Evolutionary conservation across 768 basidiomycete genomes (phyloP), one percentile per base, ranked within the genome.

Genomic region (Coprinopsis cinerea): DNA sequence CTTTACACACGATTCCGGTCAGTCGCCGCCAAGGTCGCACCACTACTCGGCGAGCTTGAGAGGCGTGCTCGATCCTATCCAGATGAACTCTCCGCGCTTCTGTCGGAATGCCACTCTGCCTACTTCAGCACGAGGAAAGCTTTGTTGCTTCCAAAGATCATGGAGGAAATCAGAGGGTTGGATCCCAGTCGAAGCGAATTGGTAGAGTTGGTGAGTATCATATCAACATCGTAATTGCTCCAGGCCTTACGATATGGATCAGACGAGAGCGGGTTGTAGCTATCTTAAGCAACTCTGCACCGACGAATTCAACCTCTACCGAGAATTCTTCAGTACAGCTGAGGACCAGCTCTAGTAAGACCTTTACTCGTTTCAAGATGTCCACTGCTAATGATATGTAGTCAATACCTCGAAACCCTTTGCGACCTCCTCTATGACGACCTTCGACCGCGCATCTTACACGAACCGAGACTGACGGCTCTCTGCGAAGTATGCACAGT

Each of bases 401-500:
- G 93, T 60, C 76, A 81, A 52, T 97, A 92, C 67, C 76, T 99
- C 20, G 93, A 96, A 69, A 84, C 77, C 2, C 76, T 98, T 0
- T 97, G 93, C 57, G 95, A 97, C 66, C 79, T 92, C 57, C 81
- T 99, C 27, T 96, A 94, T 62, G 96, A 98, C 62, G 92, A 94
- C 55, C 79, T 99, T 1, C 87, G 95, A 1, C 96, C 95, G 4
- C 83, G 94, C 3, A 97, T 99, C 54, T 76, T 97, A 1, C 94
- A 97, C 58, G 95, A 97, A 60, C 84, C 86, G 0, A 82, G 87
- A 3, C 78, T 99, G 40, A 85, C 85, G 1, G 83, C 83, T 0
- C 80, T 99, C 1, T 94, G 93, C 62, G 89, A 94, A 63, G 91
- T 97, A 22, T 99, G 95, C 72, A 97, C 92, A 0, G 91, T 99